phyloP scores from a whole-genome alignment of 1,284 basidiomycete species.

The Fomitopsis pinicola region DNA sequence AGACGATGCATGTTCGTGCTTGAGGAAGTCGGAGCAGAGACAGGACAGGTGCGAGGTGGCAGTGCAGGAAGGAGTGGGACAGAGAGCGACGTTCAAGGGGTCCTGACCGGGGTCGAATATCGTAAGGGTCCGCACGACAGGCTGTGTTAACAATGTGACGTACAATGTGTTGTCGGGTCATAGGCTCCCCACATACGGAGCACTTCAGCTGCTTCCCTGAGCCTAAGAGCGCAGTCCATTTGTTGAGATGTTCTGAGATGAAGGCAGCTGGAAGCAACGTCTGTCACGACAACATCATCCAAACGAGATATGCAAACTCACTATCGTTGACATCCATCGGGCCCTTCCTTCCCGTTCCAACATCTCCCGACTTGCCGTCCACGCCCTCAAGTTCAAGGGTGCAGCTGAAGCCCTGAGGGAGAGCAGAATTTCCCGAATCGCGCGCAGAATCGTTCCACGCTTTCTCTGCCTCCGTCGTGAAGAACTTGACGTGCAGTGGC shows the following conservation, averaged over 20 bases:
- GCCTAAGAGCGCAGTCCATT: slow-evolving; percentile 41
- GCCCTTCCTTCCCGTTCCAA: slow-evolving; percentile 44
- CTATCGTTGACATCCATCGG: slow-evolving; percentile 68
- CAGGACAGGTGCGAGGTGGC: slow-evolving; percentile 68
- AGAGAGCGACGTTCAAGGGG: slow-evolving; percentile 48
- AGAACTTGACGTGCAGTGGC: slow-evolving; percentile 67
- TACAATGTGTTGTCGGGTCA: slow-evolving; percentile 44
- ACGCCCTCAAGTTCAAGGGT: slow-evolving; percentile 68
- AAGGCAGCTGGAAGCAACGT: slow-evolving; percentile 37
- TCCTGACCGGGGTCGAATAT: slow-evolving; percentile 38
- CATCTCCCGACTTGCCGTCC: slow-evolving; percentile 53
- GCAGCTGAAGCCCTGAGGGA: slow-evolving; percentile 50
- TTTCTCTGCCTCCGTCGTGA: slow-evolving; percentile 55
- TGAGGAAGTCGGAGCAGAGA: slow-evolving; percentile 57
- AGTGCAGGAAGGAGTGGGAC: slow-evolving; percentile 46
- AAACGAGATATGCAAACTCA: slow-evolving; percentile 24
- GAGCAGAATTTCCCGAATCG: slow-evolving; percentile 21
- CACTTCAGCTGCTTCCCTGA: slow-evolving; percentile 37
- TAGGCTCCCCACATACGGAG: slow-evolving; percentile 43
- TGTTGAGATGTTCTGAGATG: slow-evolving; percentile 49
- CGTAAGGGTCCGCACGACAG: neutral
- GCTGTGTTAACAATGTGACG: slow-evolving; percentile 14
- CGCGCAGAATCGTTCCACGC: slow-evolving; percentile 38
- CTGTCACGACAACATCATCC: neutral
- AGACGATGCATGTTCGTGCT: slow-evolving; percentile 1